Base-by-base conservation (phyloP, 495 filamentous ascomycete genomes). In the Bathelium albidoporum region DNA sequence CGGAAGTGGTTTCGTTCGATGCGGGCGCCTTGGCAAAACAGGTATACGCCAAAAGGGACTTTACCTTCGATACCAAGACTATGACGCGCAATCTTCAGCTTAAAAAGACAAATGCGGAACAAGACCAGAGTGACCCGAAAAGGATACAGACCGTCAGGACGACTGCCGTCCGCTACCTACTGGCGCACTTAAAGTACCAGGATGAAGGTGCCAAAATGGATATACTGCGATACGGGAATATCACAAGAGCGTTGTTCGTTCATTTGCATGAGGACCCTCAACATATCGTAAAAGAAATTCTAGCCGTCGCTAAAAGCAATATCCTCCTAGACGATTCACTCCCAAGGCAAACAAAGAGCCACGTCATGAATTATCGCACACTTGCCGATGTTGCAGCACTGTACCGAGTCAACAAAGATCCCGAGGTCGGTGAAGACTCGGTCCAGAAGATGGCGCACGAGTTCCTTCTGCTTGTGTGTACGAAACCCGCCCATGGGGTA, bases 1-100 rank as follows among this genome's bases (percentile, higher is more conserved):
- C 83, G 24, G 90, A 97, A 74, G 79, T 89, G 3, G 81, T 87
- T 16, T 83, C 79, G 32, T 91, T 92, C 67, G 90, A 95, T 75
- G 91, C 90, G 7, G 91, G 91, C 18, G 83, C 82, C 43, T 77
- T 88, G 24, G 88, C 90, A 14, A 83, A 81, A 43, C 80, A 82
- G 44, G 75, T 95, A 29, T 91, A 90, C 69, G 77, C 83, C 29
- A 82, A 82, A 22, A 79, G 88, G 66, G 82, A 87, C 58, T 83
- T 83, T 61, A 90, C 87, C 2, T 86, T 93, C 34, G 73, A 77
- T 36, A 52, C 68, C 64, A 89, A 88, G 72, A 82, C 84, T 3
- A 73, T 97, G 11, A 85, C 79, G 2, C 76, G 84, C 34, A 85
- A 85, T 69, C 78, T 89, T 63, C 75, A 77, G 82, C 32, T 75